Conservation (phyloP, 164 flowering plant genomes). For the Kingdonia uniflora region DNA sequence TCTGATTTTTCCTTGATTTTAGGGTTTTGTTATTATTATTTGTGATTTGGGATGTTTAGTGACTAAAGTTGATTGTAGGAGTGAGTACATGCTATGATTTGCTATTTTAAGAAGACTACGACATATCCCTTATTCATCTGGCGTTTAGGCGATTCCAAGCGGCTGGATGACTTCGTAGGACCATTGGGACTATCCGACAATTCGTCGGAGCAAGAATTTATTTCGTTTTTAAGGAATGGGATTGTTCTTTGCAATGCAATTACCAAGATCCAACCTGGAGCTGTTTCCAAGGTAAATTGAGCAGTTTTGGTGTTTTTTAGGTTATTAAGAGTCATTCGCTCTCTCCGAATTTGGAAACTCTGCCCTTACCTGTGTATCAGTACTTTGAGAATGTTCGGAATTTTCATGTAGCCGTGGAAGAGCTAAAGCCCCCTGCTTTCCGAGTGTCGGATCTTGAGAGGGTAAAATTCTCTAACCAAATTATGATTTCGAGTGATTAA, state of each 20-base stretch:
- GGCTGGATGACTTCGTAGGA: slow-evolving; percentile 76
- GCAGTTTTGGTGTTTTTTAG: no score
- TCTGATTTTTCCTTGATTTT: no score
- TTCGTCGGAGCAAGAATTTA: slow-evolving; percentile 72
- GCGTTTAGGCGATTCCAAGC: slow-evolving; percentile 74
- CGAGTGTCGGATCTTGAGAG: slow-evolving; percentile 91
- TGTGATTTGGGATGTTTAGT: no score
- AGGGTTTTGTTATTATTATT: no score
- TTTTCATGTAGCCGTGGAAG: slow-evolving; percentile 65
- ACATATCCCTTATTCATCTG: no score
- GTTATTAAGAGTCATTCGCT: slow-evolving; percentile 23
- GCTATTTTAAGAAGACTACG: no score
- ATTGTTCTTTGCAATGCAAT: slow-evolving; percentile 72
- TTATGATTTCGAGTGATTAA: background rate
- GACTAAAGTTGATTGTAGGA: no score
- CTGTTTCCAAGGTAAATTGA: slow-evolving; percentile 62
- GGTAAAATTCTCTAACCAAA: slow-evolving; percentile 26
- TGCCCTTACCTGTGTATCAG: slow-evolving; percentile 81
- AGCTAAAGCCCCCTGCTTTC: slow-evolving; percentile 67
- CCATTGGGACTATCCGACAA: slow-evolving; percentile 42
- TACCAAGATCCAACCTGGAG: slow-evolving; percentile 78
- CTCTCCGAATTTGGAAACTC: slow-evolving; percentile 35
- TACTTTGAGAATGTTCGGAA: slow-evolving; percentile 88
- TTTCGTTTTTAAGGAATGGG: slow-evolving; percentile 84
- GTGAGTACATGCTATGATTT: no score